These are phyloP conservation scores for Colletotrichum cuscutae DNA, from an alignment of 2,329 filamentous ascomycete genomes.

Conservation along the genomic window DNA sequence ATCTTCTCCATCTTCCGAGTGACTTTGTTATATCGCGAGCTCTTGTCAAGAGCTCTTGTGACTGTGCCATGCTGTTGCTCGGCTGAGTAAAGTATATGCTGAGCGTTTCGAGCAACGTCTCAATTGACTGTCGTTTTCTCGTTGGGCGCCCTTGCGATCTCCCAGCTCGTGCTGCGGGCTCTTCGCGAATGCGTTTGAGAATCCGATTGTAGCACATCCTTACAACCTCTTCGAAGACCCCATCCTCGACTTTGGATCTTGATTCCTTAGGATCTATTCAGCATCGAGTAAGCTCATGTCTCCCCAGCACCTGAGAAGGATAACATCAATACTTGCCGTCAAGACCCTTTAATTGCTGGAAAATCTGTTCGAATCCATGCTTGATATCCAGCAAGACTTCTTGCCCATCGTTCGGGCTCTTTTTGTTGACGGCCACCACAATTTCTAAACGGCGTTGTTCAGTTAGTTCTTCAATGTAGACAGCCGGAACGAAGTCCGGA, in stretches of 20 bases:
- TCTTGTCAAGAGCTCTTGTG: neutral
- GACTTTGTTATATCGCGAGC: neutral
- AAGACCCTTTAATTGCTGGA: neutral
- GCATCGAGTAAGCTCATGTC: neutral
- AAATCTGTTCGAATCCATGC: neutral
- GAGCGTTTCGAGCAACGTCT: neutral
- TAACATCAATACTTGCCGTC: neutral
- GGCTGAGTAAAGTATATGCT: neutral
- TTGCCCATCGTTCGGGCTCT: neutral
- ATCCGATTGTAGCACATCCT: neutral
- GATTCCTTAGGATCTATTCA: fast-evolving
- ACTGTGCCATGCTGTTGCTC: neutral
- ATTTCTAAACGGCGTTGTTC: neutral
- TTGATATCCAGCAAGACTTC: neutral
- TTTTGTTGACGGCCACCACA: neutral
- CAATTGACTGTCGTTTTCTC: neutral
- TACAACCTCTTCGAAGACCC: neutral
- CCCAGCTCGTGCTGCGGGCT: neutral
- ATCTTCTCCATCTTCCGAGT: neutral
- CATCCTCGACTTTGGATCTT: neutral
- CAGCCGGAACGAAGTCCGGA: neutral
- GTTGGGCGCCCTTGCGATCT: neutral
- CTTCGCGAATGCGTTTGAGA: neutral
- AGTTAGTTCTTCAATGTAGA: neutral
- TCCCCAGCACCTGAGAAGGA: neutral